These are phyloP conservation scores for Oidiodendron maius DNA, from an alignment of 495 filamentous ascomycete genomes.

Conservation along the genomic window DNA sequence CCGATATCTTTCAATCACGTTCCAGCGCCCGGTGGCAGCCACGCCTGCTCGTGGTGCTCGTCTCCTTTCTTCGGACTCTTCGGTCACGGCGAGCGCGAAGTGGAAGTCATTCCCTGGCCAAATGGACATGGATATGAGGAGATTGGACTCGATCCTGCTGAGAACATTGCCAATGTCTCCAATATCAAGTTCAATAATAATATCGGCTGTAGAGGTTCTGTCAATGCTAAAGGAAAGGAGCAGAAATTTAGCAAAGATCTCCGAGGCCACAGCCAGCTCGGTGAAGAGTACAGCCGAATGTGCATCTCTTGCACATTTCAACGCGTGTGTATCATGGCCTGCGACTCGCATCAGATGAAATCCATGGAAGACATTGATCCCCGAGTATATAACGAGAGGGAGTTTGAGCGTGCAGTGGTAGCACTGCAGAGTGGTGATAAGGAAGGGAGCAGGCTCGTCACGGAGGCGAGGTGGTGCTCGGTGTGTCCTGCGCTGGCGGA, in stretches of 20 bases:
- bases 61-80: conserved; percentile 13
- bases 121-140: conserved; percentile 16
- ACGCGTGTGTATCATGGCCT: neutral
- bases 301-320: conserved; percentile 5
- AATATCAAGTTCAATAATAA: too few relatives aligned
- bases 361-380: neutral
- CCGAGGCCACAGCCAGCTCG: neutral
- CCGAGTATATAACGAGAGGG: neutral
- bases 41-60: conserved; percentile 13
- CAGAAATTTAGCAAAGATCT: too few relatives aligned
- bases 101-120: neutral
- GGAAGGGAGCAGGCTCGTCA: conserved; percentile 1
- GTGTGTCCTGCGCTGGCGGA: conserved; percentile 13
- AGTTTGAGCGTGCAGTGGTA: neutral
- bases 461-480: conserved; percentile 8
- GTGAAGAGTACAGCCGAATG: conserved; percentile 5
- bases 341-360: neutral
- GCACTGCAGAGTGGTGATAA: neutral
- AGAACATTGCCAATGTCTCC: too few relatives aligned
- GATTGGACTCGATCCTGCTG: conserved; percentile 2
- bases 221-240: too few relatives aligned
- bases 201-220: too few relatives aligned
- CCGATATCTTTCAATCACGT: conserved; percentile 18
- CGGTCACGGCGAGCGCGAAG: neutral
- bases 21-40: neutral